phyloP scores from a whole-genome alignment of 352 stramenopile genomes.

The Peronospora tabacina region DNA sequence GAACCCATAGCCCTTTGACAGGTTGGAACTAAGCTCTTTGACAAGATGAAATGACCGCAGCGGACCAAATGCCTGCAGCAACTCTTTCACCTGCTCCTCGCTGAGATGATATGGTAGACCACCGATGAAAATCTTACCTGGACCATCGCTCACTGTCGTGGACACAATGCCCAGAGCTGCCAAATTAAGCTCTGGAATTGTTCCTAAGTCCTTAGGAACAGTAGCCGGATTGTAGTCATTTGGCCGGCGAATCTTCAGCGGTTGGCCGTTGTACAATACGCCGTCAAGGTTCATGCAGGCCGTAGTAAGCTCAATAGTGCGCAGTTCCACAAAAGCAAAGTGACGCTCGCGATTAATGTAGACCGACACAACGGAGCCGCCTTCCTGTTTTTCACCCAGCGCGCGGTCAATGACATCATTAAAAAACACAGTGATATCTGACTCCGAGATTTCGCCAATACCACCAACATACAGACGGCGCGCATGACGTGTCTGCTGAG shows the following conservation, averaged over 20 bases:
- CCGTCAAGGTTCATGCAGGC: slow-evolving; percentile 94
- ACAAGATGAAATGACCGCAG: slow-evolving; percentile 95
- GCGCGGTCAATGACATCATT: slow-evolving; percentile 88
- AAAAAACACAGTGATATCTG: slow-evolving; percentile 88
- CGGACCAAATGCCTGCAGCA: slow-evolving; percentile 92
- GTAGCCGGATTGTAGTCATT: slow-evolving; percentile 95
- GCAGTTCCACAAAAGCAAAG: slow-evolving; percentile 97
- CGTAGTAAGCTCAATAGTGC: slow-evolving; percentile 93
- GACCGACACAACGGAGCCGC: slow-evolving; percentile 76
- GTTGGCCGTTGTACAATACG: slow-evolving; percentile 89
- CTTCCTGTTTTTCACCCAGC: slow-evolving; percentile 65
- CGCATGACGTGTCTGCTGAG: slow-evolving; percentile 93
- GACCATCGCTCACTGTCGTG: slow-evolving; percentile 92
- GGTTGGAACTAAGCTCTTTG: slow-evolving; percentile 86
- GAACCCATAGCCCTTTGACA: slow-evolving; percentile 97
- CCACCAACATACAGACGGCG: slow-evolving; percentile 95
- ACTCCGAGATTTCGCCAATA: slow-evolving; percentile 73
- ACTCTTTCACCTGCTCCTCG: slow-evolving; percentile 91
- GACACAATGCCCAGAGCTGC: slow-evolving; percentile 91
- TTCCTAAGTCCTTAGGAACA: slow-evolving; percentile 79
- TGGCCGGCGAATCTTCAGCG: slow-evolving; percentile 93
- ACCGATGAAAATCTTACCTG: slow-evolving; percentile 98
- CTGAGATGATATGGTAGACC: slow-evolving; percentile 95
- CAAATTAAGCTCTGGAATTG: slow-evolving; percentile 86
- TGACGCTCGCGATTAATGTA: slow-evolving; percentile 95